phyloP scores from a whole-genome alignment of 768 basidiomycete genomes.

The Gloeopeniophorella convolvens region DNA sequence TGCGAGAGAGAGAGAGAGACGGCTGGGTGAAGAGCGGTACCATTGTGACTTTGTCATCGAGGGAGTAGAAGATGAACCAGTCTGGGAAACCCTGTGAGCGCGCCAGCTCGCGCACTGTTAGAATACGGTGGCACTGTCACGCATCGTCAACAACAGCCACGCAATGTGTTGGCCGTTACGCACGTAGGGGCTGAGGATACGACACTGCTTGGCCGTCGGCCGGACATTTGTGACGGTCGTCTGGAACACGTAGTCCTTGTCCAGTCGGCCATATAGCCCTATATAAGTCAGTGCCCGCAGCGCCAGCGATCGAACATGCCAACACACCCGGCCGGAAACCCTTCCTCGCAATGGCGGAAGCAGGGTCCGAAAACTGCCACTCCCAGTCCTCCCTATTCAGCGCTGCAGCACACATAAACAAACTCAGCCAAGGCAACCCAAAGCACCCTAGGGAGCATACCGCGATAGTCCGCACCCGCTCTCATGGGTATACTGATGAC shows the following conservation, averaged over 20 bases:
- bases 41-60: constrained; percentile 48
- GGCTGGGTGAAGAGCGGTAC: constrained; percentile 38
- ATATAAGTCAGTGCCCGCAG: too few relatives aligned
- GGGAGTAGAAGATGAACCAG: constrained; percentile 53
- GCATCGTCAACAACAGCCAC: too few relatives aligned
- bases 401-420: constrained; percentile 27
- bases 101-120: constrained; percentile 72
- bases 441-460: constrained; percentile 37
- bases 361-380: constrained; percentile 56
- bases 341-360: constrained; percentile 45
- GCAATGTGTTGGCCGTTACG: constrained; percentile 17
- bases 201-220: constrained; percentile 71
- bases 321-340: constrained; percentile 47
- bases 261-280: constrained; percentile 57
- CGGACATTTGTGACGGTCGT: constrained; percentile 77
- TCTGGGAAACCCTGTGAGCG: constrained; percentile 82
- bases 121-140: constrained; percentile 65
- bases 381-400: constrained; percentile 43
- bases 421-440: constrained; percentile 1
- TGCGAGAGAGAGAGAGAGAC: too few relatives aligned
- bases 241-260: constrained; percentile 49
- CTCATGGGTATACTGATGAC: constrained; percentile 53
- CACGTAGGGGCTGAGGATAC: constrained; percentile 62
- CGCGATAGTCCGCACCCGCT: constrained; percentile 56
- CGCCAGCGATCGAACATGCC: not conserved